Percentiles rank a stretch among this genome's conserved stretches.
These are phyloP conservation scores for Xerocomellus intermedius DNA, from an alignment of 768 basidiomycete species.

Conservation along the genomic window DNA sequence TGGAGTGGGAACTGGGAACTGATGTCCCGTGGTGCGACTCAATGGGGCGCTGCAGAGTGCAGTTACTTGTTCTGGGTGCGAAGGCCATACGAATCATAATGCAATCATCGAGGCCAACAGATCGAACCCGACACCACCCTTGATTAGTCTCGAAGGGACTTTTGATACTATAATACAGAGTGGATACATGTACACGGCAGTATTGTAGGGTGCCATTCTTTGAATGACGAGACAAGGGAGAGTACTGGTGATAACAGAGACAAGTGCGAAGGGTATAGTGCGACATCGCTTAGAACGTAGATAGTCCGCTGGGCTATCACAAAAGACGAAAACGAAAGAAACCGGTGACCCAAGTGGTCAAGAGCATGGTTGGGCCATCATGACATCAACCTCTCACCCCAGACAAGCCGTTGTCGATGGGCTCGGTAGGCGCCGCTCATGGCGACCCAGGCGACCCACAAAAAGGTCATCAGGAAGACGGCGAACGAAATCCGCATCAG, in stretches of 20 bases:
- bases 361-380: constrained; percentile 28
- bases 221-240: background rate
- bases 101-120: background rate
- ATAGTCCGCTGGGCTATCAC: background rate
- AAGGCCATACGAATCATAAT: constrained; percentile 44
- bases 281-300: background rate
- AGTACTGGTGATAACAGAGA: background rate
- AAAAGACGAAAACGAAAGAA: background rate
- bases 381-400: constrained; percentile 78
- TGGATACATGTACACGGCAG: constrained; percentile 13
- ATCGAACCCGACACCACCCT: background rate
- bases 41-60: constrained; percentile 51
- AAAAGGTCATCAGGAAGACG: constrained; percentile 53
- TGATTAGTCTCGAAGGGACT: no score
- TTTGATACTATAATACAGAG: constrained; percentile 18
- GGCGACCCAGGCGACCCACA: constrained; percentile 59
- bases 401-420: constrained; percentile 71
- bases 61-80: constrained; percentile 91
- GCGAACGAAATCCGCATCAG: constrained; percentile 61
- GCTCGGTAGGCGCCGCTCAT: constrained; percentile 68
- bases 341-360: background rate
- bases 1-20: constrained; percentile 67
- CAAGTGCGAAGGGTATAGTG: background rate
- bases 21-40: constrained; percentile 53
- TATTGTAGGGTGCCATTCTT: background rate